Conservation (phyloP, 2,329 filamentous ascomycete genomes). For the Endocalyx cinctus region DNA sequence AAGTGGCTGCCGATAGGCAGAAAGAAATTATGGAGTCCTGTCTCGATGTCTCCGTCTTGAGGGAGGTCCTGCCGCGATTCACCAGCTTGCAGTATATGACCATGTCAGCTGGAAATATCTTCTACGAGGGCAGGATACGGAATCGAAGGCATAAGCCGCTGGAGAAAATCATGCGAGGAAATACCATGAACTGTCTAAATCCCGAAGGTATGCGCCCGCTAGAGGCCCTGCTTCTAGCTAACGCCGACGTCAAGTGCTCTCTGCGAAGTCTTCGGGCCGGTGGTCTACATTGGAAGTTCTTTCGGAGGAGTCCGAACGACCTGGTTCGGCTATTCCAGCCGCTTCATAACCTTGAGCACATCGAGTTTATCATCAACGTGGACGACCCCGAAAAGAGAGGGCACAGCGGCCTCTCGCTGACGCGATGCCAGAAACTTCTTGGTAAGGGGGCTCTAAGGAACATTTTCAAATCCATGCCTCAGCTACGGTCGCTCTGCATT, state of each 20-base stretch:
- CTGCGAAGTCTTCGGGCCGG: conserved; percentile 15
- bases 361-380: conserved; percentile 17
- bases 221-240: conserved; percentile 18
- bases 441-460: conserved; percentile 16
- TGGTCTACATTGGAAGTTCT: conserved; percentile 20
- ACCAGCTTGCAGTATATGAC: conserved; percentile 15
- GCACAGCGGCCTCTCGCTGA: conserved; percentile 5
- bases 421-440: conserved; percentile 13
- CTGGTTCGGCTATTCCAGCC: conserved; percentile 15
- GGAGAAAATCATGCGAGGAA: conserved; percentile 4
- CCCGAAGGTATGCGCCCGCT: conserved; percentile 18
- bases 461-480: conserved; percentile 18
- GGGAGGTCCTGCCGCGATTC: conserved; percentile 18
- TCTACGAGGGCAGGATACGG: conserved; percentile 6
- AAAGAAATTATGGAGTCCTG: conserved; percentile 8
- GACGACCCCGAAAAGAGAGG: conserved; percentile 6
- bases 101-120: conserved; percentile 13
- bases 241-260: conserved; percentile 10
- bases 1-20: conserved; percentile 11
- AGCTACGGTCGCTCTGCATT: conserved; percentile 17
- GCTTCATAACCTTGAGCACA: conserved; percentile 15
- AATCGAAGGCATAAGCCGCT: conserved; percentile 9
- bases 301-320: conserved; percentile 11
- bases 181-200: conserved; percentile 1
- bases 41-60: conserved; percentile 13